phyloP scores from a whole-genome alignment of 2,329 filamentous ascomycete genomes.

The Rhynchosporium secalis region DNA sequence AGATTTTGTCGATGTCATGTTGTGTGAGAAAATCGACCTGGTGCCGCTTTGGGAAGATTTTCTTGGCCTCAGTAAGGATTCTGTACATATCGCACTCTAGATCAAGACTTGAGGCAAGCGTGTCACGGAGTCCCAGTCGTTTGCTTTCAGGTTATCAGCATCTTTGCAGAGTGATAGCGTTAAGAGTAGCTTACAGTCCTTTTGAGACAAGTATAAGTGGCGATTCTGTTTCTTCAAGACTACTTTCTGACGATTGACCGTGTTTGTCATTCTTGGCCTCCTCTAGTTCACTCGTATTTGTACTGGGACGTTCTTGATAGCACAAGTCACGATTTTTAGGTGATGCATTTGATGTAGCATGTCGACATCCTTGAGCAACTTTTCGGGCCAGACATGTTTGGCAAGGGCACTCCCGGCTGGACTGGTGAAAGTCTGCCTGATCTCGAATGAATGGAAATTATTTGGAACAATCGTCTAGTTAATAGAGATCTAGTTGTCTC shows the following conservation, averaged over 20 bases:
- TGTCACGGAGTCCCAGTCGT: not conserved
- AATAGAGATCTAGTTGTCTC: not conserved
- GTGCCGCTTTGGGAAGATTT: not conserved
- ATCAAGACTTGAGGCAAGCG: not conserved
- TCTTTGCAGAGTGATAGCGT: not conserved
- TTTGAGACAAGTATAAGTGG: not conserved
- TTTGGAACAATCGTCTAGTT: too few species aligned
- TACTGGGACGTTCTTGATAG: not conserved
- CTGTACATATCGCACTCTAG: not conserved
- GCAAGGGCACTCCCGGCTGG: constrained; percentile 7
- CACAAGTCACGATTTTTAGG: not conserved
- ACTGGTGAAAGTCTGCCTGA: not conserved
- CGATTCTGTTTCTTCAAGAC: not conserved
- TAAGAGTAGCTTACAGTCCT: not conserved
- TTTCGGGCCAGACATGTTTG: constrained; percentile 10
- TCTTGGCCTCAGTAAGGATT: not conserved
- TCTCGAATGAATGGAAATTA: not conserved
- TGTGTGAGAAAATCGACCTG: constrained; percentile 7
- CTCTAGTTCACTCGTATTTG: not conserved
- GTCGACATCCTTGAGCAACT: constrained; percentile 1
- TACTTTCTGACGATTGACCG: not conserved
- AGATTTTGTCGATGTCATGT: constrained; percentile 6
- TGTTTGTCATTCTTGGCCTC: not conserved
- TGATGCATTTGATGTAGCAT: not conserved
- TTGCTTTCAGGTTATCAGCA: not conserved